phyloP scores from a whole-genome alignment of 2,329 filamentous ascomycete species.

The Cladophialophora carrionii region DNA sequence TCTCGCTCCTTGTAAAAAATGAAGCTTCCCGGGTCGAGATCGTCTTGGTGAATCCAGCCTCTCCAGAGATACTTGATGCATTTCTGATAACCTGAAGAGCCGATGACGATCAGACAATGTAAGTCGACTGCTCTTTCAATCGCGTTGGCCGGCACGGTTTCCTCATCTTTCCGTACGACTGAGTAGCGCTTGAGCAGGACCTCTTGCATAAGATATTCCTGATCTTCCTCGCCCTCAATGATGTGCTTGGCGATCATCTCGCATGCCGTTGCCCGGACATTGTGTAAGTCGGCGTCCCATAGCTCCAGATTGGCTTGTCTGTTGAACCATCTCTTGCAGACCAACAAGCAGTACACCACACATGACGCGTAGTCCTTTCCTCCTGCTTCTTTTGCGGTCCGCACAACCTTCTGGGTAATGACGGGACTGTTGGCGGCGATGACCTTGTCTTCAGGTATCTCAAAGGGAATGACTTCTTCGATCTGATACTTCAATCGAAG shows the following conservation, averaged over 20 bases:
- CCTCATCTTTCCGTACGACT: conserved; percentile 70
- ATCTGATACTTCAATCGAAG: conserved; percentile 88
- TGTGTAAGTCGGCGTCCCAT: conserved; percentile 87
- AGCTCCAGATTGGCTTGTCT: conserved; percentile 78
- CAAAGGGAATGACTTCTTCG: conserved; percentile 85
- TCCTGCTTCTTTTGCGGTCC: conserved; percentile 80
- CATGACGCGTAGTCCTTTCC: conserved; percentile 74
- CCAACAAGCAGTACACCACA: conserved; percentile 80
- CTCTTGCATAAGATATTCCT: conserved; percentile 75
- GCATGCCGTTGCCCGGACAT: conserved; percentile 77
- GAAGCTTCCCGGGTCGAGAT: conserved; percentile 86
- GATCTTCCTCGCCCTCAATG: conserved; percentile 83
- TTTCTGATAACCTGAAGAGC: conserved; percentile 92
- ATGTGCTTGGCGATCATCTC: conserved; percentile 86
- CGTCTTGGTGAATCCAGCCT: conserved; percentile 96
- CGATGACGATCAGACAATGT: conserved; percentile 85
- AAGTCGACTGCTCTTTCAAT: conserved; percentile 93
- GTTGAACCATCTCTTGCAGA: conserved; percentile 76
- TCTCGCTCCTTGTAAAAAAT: conserved; percentile 83
- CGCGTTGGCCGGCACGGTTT: conserved; percentile 78
- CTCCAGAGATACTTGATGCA: conserved; percentile 92
- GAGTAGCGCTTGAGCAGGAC: conserved; percentile 88
- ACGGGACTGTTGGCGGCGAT: conserved; percentile 81
- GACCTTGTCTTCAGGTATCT: conserved; percentile 75
- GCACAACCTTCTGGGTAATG: conserved; percentile 77